Evolutionary conservation across 129 eudicot species (phyloP), one percentile per base, ranked within the genome.

Genomic region (Heracleum sosnowskyi): DNA sequence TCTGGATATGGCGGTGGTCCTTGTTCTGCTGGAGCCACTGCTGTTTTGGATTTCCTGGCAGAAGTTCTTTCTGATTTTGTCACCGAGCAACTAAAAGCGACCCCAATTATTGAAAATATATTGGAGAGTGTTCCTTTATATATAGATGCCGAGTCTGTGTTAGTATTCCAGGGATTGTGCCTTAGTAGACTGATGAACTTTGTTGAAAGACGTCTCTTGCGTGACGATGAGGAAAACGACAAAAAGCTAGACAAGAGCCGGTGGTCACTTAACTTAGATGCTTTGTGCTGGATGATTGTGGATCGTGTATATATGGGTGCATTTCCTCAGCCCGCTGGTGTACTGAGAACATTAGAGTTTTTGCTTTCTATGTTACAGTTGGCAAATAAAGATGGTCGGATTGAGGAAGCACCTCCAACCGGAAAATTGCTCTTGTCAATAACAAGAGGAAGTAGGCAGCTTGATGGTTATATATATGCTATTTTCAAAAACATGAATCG

Each of bases 1-100:
- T 87, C 91, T 78, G 97, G 99, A 39, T 96, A 92, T 77, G 97
- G 99, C n/a, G 97, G 97, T 41, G 99, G 99, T 41, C 97, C 97
- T 8, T 96, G 99, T 81, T 88, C 97, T 77, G 97, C 99, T 10
- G 99, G 97, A 60, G 99, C 99, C 72, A 85, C 91, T 5, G 99
- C 99, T 24, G 82, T 96, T 80, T 76, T 92, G 22, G 99, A 96
- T 89, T 92, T 92, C 79, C 74, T 96, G 87, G 99, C 97, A 36
- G 99, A 89, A 85, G 97, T 96, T 79, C 89, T 96, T 69, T 92
- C 99, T 74, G 97, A 88, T 85, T 82, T 90, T 42, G 83, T 92
- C 40, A 92, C 97, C n/a, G 97, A 96, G 84, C 99, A 96, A 81
- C 80, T 89, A 77, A 96, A 92, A 86, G 92, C 95, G 60, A 83